These are phyloP conservation scores for Exobasidium rhododendri DNA, from an alignment of 1,284 basidiomycete genomes.

Conservation along the genomic window DNA sequence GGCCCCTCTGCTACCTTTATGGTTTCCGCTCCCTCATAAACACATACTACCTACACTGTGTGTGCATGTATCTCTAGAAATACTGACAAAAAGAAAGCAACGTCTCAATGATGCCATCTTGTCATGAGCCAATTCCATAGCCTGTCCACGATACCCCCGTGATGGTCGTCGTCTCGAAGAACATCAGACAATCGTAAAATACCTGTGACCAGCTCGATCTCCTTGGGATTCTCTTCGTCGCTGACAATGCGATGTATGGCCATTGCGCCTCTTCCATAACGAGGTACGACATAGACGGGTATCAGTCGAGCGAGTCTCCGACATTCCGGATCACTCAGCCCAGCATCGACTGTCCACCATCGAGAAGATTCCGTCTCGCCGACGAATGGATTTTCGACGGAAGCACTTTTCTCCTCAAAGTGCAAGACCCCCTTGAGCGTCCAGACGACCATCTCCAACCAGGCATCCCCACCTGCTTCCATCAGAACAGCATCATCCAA, in stretches of 20 bases:
- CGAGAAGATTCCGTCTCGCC: neutral
- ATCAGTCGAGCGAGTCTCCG: neutral
- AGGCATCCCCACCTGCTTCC: conserved; percentile 2
- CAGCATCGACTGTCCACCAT: neutral
- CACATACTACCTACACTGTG: too few species aligned
- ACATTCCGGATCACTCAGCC: neutral
- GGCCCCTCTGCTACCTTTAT: conserved; percentile 35
- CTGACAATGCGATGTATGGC: neutral
- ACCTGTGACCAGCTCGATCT: neutral
- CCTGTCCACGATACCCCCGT: neutral
- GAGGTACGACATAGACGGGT: neutral
- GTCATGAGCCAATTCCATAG: neutral
- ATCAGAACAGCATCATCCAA: conserved; percentile 8
- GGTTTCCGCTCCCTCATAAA: conserved; percentile 12
- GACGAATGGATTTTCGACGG: neutral
- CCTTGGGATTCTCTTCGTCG: neutral
- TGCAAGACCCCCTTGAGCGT: neutral
- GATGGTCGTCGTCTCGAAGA: neutral
- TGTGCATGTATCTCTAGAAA: neutral
- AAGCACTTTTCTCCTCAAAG: neutral
- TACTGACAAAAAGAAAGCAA: neutral
- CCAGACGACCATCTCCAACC: neutral
- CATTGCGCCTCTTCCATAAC: neutral
- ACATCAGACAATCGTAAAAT: neutral
- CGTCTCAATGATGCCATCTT: neutral